Evolutionary conservation across 352 stramenopile genomes (phyloP).

Genomic region (Pythium sukuiense): DNA sequence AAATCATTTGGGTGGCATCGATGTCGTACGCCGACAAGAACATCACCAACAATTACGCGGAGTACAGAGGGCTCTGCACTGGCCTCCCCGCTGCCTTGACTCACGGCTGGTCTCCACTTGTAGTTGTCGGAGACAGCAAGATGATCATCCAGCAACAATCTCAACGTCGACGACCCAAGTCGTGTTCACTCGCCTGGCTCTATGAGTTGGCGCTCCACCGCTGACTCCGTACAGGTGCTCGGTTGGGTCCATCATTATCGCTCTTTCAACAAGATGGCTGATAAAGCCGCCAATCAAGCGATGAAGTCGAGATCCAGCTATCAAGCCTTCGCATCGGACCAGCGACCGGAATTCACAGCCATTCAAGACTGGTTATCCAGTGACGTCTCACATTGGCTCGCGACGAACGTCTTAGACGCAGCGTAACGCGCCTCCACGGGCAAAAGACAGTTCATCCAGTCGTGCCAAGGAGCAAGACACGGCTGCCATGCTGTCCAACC

Average conservation of each 20-base stretch:
- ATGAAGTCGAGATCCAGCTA: slow-evolving; percentile 9
- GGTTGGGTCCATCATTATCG: background rate
- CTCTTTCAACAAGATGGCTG: slow-evolving; percentile 12
- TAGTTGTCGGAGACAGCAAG: background rate
- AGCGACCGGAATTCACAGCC: background rate
- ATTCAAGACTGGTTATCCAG: background rate
- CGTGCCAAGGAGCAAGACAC: too few relatives aligned
- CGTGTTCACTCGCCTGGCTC: background rate
- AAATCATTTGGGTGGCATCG: too few relatives aligned
- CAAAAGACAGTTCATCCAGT: background rate
- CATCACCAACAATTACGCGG: background rate
- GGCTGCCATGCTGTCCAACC: background rate
- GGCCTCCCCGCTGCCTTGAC: background rate
- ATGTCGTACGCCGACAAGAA: too few relatives aligned
- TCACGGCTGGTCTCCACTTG: background rate
- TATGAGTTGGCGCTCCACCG: background rate
- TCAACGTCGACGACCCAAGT: background rate
- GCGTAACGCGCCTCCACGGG: too few relatives aligned
- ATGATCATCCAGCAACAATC: background rate
- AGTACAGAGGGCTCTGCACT: background rate
- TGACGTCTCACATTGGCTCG: background rate
- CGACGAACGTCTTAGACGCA: too few relatives aligned
- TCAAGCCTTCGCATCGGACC: background rate
- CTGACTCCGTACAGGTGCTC: background rate
- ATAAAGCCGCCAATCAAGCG: slow-evolving; percentile 15